Evolutionary conservation across 192 early-diverging fungal species (phyloP), one percentile per base, ranked within the genome.

Genomic region (Coemansia sp.): DNA sequence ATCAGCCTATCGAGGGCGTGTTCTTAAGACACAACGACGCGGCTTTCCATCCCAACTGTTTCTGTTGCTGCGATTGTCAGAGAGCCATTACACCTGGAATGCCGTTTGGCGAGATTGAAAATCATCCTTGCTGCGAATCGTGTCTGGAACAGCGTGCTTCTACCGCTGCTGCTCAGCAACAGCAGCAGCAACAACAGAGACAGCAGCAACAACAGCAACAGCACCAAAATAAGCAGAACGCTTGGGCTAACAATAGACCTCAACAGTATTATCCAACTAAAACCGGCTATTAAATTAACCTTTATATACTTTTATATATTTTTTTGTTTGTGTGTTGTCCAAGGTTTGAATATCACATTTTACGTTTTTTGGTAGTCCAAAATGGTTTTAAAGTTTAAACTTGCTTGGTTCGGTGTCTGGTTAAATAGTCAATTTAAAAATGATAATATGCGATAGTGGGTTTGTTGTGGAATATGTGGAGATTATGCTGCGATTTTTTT

Each of bases 21-120:
- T 83, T 83, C 39, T 64, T 83, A 12, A 75, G 72, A 36, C 77
- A 83, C 59, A 73, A 74, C 63, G 67, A 72, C 32, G 61, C 60
- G 1, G 74, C 75, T 5, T 86, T 75, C 62, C 85, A 86, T 63
- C 80, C 85, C 0, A 51, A 73, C 8, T 86, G 85, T 71, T 86
- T 86, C 64, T 74, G 71, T 37, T 86, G 85, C 67, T 41, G 60
- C 9, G 77, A 78, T 60, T 86, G 85, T 53, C 65, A 59, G 3
- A 64, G 66, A 22, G 80, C 74, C 5, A 83, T 86, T 53, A 82
- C 85, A 1, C 85, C 85, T 0, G 74, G 78, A 2, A 86, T 85
- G 84, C 84, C 85, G 14, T 86, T 83, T 75, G 85, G 79, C 52
- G 85, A 86, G 51, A 70, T 82, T 15, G 77, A 75, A 1, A 51